These are phyloP conservation scores for Macrolepiota fuliginosa DNA, from an alignment of 768 basidiomycete species.

Conservation along the genomic window DNA sequence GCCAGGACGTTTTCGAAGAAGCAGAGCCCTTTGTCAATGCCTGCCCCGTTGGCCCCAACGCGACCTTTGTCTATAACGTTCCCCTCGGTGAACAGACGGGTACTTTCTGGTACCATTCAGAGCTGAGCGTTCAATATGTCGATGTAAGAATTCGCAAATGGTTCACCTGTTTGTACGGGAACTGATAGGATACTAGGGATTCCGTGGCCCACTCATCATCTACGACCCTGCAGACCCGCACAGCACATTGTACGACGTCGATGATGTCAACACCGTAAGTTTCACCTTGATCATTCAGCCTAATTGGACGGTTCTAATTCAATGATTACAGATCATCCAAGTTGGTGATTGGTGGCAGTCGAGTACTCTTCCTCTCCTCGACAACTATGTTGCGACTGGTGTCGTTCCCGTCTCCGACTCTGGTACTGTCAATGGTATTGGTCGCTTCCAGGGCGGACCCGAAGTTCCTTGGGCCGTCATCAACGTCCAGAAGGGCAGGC, in stretches of 20 bases:
- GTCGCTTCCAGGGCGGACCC: constrained; percentile 42
- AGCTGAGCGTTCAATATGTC: constrained; percentile 10
- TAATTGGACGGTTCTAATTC: constrained; percentile 18
- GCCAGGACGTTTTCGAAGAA: constrained; percentile 16
- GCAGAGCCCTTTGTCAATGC: constrained; percentile 33
- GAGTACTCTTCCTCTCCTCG: constrained; percentile 26
- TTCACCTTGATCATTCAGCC: constrained; percentile 17
- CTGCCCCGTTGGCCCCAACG: constrained; percentile 41
- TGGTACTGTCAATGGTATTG: constrained; percentile 45
- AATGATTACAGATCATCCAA: constrained; percentile 22
- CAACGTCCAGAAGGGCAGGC: constrained; percentile 36
- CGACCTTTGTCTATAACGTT: constrained; percentile 44
- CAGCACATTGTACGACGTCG: constrained; percentile 15
- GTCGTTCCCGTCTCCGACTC: constrained; percentile 32
- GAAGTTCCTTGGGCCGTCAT: constrained; percentile 34
- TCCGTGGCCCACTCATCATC: constrained; percentile 39
- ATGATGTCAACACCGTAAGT: constrained; percentile 19
- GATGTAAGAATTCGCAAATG: not conserved
- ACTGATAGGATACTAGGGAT: constrained; percentile 24
- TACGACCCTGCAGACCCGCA: constrained; percentile 31
- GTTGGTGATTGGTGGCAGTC: constrained; percentile 42
- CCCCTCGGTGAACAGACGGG: constrained; percentile 21
- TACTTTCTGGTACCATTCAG: constrained; percentile 25
- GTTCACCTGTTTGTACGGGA: not conserved
- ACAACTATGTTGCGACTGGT: constrained; percentile 23